A percentile compares a stretch with the other conserved stretches of the same genome.
phyloP scores from a whole-genome alignment of 1,284 basidiomycete genomes.

The Somion occarium region DNA sequence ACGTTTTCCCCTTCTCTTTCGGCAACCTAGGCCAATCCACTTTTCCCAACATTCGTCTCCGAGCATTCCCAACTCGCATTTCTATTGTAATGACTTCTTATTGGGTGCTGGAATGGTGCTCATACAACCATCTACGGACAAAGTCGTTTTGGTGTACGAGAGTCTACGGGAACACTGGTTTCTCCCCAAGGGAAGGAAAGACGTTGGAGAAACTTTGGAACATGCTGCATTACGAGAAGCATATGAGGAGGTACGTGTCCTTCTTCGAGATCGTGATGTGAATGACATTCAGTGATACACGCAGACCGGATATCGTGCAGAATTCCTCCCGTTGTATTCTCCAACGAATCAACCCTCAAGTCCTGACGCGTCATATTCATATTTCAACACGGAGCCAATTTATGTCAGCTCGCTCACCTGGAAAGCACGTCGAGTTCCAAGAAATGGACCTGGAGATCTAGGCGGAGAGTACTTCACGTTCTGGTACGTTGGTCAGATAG shows the following conservation, averaged over 20 bases:
- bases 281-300: neutral
- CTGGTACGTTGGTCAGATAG: slow-evolving; percentile 51
- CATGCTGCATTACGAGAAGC: slow-evolving; percentile 54
- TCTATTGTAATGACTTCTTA: slow-evolving; percentile 45
- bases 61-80: slow-evolving; percentile 37
- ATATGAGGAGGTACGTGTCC: slow-evolving; percentile 53
- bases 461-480: slow-evolving; percentile 47
- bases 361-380: slow-evolving; percentile 16
- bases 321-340: slow-evolving; percentile 42
- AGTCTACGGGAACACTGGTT: slow-evolving; percentile 38
- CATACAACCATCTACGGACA: slow-evolving; percentile 40
- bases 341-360: slow-evolving; percentile 35
- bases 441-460: too few species aligned
- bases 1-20: too few species aligned
- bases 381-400: slow-evolving; percentile 40
- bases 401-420: slow-evolving; percentile 35
- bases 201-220: slow-evolving; percentile 56
- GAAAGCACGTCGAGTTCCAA: slow-evolving; percentile 11
- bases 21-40: too few species aligned
- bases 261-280: neutral
- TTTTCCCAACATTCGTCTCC: slow-evolving; percentile 16
- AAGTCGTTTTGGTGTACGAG: slow-evolving; percentile 42
- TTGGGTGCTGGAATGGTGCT: slow-evolving; percentile 59
- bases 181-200: slow-evolving; percentile 59
- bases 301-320: slow-evolving; percentile 50